Conservation (phyloP, 2,329 filamentous ascomycete genomes). For the Venturiaceae sp. region DNA sequence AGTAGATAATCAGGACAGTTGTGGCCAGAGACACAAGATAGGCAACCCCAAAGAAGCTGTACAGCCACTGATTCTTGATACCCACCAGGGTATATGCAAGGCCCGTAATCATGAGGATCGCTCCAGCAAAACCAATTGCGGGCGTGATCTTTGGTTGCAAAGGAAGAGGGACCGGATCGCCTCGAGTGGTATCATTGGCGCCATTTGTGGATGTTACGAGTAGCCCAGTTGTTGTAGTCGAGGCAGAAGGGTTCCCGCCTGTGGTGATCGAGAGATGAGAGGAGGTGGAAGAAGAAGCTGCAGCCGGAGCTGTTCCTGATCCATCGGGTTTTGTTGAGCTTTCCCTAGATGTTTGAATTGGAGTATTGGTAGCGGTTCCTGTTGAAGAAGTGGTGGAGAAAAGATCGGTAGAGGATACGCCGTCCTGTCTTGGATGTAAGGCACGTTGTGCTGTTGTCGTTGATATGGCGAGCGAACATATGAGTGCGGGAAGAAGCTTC, state of each 20-base stretch:
- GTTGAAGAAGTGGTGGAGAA: not conserved
- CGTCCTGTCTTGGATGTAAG: not conserved
- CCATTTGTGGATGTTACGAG: not conserved
- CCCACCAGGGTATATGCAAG: slow-evolving; percentile 63
- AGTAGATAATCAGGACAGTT: slow-evolving; percentile 69
- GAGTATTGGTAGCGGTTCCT: not conserved
- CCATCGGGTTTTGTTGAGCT: not conserved
- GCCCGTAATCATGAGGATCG: slow-evolving; percentile 67
- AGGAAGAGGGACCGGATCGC: slow-evolving; percentile 43
- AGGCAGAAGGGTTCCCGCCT: not conserved
- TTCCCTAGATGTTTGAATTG: not conserved
- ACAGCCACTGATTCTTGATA: slow-evolving; percentile 63
- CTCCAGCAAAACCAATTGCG: slow-evolving; percentile 68
- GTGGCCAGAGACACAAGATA: slow-evolving; percentile 11
- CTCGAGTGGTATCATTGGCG: not conserved
- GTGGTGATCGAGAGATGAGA: not conserved
- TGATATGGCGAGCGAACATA: not conserved
- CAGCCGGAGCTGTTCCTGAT: not conserved
- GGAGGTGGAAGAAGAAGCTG: not conserved
- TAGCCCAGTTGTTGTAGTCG: not conserved
- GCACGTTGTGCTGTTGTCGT: not conserved
- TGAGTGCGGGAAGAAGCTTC: not conserved
- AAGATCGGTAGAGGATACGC: not conserved
- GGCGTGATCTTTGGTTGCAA: slow-evolving; percentile 68
- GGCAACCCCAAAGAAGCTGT: slow-evolving; percentile 3